These are phyloP conservation scores for Plantago coronopus DNA, from an alignment of 305 asterid species.

Conservation along the genomic window DNA sequence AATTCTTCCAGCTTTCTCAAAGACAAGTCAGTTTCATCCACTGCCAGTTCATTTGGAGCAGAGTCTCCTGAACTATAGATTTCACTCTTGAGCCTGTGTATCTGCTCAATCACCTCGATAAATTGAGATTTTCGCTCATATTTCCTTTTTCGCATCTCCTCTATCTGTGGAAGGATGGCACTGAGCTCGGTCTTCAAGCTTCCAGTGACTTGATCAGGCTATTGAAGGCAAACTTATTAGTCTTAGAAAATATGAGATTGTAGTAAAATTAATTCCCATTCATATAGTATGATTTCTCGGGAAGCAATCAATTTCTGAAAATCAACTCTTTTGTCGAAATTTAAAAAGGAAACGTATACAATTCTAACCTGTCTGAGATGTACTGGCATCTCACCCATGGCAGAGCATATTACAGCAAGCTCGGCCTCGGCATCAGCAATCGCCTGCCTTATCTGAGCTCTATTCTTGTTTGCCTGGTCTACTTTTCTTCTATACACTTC, in stretches of 20 bases:
- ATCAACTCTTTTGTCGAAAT: too few species aligned
- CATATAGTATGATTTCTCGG: background rate
- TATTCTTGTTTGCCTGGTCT: conserved; percentile 80
- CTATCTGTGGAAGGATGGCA: conserved; percentile 77
- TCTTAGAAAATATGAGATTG: background rate
- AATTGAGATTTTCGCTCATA: conserved; percentile 74
- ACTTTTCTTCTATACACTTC: conserved; percentile 91
- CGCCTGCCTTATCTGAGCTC: conserved; percentile 91
- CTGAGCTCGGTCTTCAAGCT: conserved; percentile 80
- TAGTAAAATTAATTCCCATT: background rate
- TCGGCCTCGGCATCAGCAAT: conserved; percentile 99
- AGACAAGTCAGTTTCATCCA: conserved; percentile 77
- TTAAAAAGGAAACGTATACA: background rate
- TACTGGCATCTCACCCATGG: conserved; percentile 95
- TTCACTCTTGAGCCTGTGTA: conserved; percentile 60
- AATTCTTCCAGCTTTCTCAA: conserved; percentile 78
- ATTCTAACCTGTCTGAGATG: conserved; percentile 83
- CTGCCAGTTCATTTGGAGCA: conserved; percentile 29
- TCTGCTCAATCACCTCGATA: conserved; percentile 56
- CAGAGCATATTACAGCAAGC: conserved; percentile 83
- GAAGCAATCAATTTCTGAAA: too few species aligned
- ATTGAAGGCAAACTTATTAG: conserved; percentile 23
- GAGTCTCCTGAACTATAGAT: conserved; percentile 40
- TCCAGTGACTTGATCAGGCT: conserved; percentile 77
- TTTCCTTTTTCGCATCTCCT: conserved; percentile 87